Evolutionary conservation across 768 basidiomycete genomes (phyloP).

Genomic region (Leccinellum luteum): DNA sequence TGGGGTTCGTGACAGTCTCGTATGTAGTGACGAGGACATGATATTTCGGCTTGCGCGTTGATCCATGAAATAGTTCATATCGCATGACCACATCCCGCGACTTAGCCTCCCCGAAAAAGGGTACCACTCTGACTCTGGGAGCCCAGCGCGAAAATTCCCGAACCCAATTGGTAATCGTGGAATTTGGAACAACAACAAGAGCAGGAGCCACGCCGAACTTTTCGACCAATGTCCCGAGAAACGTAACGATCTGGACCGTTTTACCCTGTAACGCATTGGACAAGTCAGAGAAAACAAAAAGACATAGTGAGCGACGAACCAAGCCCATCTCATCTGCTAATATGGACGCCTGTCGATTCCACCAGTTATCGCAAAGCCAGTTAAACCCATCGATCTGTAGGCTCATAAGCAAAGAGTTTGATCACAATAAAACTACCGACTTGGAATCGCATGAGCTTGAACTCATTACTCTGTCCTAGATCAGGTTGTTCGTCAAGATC

Average conservation of each 20-base stretch:
- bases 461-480: constrained; percentile 59
- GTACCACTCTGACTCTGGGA: constrained; percentile 69
- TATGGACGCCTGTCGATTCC: constrained; percentile 79
- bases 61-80: constrained; percentile 74
- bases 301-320: constrained; percentile 38
- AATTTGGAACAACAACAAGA: constrained; percentile 93
- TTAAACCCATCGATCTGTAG: constrained; percentile 73
- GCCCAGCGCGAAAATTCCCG: constrained; percentile 85
- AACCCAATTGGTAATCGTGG: constrained; percentile 93
- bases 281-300: constrained; percentile 2
- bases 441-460: constrained; percentile 87
- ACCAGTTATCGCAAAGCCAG: constrained; percentile 88
- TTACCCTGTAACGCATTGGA: constrained; percentile 54
- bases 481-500: constrained; percentile 51
- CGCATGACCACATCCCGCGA: constrained; percentile 76
- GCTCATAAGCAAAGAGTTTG: constrained; percentile 5
- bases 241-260: constrained; percentile 89
- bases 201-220: constrained; percentile 68
- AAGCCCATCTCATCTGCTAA: constrained; percentile 98
- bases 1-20: constrained; percentile 69
- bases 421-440: constrained; percentile 36
- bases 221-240: constrained; percentile 64
- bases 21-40: constrained; percentile 95
- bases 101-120: constrained; percentile 80
- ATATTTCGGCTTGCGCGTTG: constrained; percentile 58